These are phyloP conservation scores for Leonotis leonurus DNA, from an alignment of 257 asterid species.

Conservation along the genomic window DNA sequence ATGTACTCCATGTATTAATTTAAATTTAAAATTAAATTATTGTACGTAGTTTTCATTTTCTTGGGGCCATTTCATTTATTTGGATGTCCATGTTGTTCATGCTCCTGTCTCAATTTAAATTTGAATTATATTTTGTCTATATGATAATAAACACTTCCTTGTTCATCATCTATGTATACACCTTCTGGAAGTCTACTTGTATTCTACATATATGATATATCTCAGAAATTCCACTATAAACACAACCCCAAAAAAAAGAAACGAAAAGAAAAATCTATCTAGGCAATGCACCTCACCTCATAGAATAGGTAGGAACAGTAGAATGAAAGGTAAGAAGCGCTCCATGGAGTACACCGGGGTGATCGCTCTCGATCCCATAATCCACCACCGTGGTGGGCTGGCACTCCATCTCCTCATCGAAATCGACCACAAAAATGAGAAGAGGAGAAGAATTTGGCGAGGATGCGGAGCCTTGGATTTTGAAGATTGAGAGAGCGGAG, in stretches of 20 bases:
- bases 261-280: slow-evolving; percentile 12
- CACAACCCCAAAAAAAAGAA: background rate
- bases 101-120: background rate
- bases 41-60: background rate
- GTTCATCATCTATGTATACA: background rate
- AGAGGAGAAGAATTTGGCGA: slow-evolving; percentile 57
- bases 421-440: slow-evolving; percentile 9
- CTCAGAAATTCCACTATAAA: background rate
- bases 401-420: slow-evolving; percentile 57
- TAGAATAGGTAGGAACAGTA: slow-evolving; percentile 50
- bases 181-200: background rate
- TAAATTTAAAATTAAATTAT: too few relatives aligned
- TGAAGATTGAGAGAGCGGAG: slow-evolving; percentile 53
- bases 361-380: slow-evolving; percentile 79
- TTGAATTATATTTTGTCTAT: too few relatives aligned
- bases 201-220: too few relatives aligned
- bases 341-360: slow-evolving; percentile 30
- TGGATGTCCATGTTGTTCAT: too few relatives aligned
- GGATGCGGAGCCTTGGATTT: slow-evolving; percentile 66
- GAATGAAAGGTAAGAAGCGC: slow-evolving; percentile 28
- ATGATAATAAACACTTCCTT: background rate
- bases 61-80: too few relatives aligned
- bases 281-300: slow-evolving; percentile 85
- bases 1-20: too few relatives aligned
- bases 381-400: slow-evolving; percentile 41